These are phyloP conservation scores for Fusarium sp. DNA, from an alignment of 2,329 filamentous ascomycete species.

Conservation along the genomic window DNA sequence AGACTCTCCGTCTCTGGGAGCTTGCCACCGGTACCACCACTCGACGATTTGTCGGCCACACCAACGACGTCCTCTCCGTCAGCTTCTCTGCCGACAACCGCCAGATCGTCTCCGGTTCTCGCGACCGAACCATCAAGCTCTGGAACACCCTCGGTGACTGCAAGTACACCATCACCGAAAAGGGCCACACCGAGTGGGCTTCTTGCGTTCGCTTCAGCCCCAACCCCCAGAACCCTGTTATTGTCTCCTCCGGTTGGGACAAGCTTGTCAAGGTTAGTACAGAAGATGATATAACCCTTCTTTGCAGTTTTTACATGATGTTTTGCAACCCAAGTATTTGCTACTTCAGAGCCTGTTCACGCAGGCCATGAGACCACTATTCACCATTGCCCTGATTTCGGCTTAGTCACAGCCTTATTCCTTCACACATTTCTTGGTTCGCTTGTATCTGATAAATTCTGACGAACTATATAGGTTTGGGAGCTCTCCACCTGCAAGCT, in stretches of 20 bases:
- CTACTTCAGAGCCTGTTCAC: conserved; percentile 97
- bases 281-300: neutral
- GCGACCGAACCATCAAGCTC: conserved; percentile 99
- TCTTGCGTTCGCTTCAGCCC: conserved; percentile 99
- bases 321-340: conserved; percentile 98
- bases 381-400: conserved; percentile 87
- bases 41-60: conserved; percentile 98
- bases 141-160: conserved; percentile 99
- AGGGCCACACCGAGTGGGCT: conserved; percentile 99
- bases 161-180: conserved; percentile 99
- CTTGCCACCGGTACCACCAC: conserved; percentile 97
- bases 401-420: conserved; percentile 32
- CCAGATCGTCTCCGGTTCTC: conserved; percentile 98
- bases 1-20: conserved; percentile 99
- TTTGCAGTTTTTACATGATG: conserved; percentile 77
- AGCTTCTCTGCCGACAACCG: conserved; percentile 99
- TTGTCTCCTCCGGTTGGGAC: conserved; percentile 98
- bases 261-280: conserved; percentile 98
- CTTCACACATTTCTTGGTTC: conserved; percentile 7
- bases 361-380: conserved; percentile 93
- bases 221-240: conserved; percentile 99
- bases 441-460: conserved; percentile 17
- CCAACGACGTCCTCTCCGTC: conserved; percentile 99
- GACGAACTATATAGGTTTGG: conserved; percentile 79
- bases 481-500: conserved; percentile 99